Base-by-base conservation (phyloP, 768 basidiomycete genomes). In the Candolleomyces aberdarensis region DNA sequence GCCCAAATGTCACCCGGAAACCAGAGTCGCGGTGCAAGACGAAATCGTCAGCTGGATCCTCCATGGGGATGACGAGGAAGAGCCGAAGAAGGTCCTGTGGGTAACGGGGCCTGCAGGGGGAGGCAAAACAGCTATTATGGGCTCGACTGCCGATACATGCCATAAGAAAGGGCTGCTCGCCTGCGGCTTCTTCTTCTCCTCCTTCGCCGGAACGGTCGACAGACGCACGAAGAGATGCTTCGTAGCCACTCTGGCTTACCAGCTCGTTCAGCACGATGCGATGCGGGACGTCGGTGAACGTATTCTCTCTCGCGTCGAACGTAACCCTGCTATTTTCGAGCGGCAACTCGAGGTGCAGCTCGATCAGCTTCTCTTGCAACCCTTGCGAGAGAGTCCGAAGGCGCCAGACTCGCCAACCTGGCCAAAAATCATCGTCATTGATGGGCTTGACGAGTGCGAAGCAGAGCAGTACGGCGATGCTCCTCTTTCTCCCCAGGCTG, bases 391-490 rank as follows among this genome's bases (percentile, higher is more conserved):
- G 7, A 17, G n/a, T 14, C 4, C 0, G 9, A 10, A 36, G 11
- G 39, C 31, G 8, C 41, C 41, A n/a, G 51, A 26, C 9, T 26
- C 50, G 48, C 1, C 9, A 29, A 22, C 26, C n/a, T 49, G 49
- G 29, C 59, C 58, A 8, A 50, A 40, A 15, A 26, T 52, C 14
- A 44, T 60, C 50, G 43, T 64, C 10, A 53, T 62, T 17, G 64
- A 64, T 40, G 64, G 61, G 14, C 40, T 64, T 3, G 64, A 64
- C 47, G 64, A 62, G 29, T 62, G 61, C 41, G 11, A 48, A 3
- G 61, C 47, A 15, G 19, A 51, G 29, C 19, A 22, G 8, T 10
- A 51, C 39, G 19, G 19, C 26, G 32, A 20, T 8, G 6, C 11
- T 7, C 8, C 11, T 36, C 36, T 7, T 8, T 36, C 36, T 11